phyloP scores from a whole-genome alignment of 129 eudicot species.

The Flaveria ramosissima region DNA sequence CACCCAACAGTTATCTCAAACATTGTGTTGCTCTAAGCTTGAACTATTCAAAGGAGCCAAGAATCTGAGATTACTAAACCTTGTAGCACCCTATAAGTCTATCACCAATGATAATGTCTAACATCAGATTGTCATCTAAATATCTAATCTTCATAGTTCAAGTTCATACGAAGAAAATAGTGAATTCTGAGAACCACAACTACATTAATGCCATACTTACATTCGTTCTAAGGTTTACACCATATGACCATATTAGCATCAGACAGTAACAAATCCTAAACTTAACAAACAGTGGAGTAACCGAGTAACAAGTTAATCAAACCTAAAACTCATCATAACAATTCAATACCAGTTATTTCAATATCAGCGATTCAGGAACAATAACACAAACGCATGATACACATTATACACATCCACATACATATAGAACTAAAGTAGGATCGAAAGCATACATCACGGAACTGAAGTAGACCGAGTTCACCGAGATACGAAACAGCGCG shows the following conservation, averaged over 20 bases:
- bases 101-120: slow-evolving; percentile 4
- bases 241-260: not conserved
- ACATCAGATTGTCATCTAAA: not conserved
- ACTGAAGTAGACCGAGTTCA: too few species aligned
- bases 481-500: too few species aligned
- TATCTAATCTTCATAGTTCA: not conserved
- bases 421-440: too few species aligned
- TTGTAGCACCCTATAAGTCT: slow-evolving; percentile 24
- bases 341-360: too few species aligned
- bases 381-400: too few species aligned
- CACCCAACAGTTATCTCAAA: not conserved
- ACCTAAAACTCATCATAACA: not conserved
- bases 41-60: not conserved
- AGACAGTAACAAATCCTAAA: not conserved
- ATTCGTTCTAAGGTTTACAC: slow-evolving; percentile 9
- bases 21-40: not conserved
- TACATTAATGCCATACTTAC: slow-evolving; percentile 1
- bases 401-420: too few species aligned
- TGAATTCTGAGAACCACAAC: not conserved
- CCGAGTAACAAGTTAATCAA: not conserved
- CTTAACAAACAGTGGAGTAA: not conserved
- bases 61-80: slow-evolving; percentile 5
- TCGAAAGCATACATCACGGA: too few species aligned
- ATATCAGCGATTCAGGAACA: too few species aligned
- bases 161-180: not conserved